Evolutionary conservation across 768 basidiomycete genomes (phyloP).

Genomic region (Kwoniella dejecticola): DNA sequence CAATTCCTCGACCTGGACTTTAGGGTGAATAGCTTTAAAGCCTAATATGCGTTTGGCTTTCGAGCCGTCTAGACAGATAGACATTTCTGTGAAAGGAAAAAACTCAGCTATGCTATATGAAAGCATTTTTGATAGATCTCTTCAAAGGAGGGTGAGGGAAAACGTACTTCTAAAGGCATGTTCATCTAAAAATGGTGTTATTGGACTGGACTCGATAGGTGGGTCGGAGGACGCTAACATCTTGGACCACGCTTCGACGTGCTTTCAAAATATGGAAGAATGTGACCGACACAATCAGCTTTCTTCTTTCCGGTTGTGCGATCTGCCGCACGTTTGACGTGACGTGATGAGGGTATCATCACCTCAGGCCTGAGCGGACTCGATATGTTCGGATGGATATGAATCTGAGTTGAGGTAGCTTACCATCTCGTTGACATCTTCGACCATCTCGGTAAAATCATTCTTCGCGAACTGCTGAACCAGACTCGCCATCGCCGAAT

Average conservation of each 20-base stretch:
- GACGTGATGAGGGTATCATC: no score
- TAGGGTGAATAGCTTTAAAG: constrained; percentile 39
- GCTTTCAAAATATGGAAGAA: constrained; percentile 6
- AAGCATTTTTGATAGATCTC: not conserved
- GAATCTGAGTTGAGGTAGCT: constrained; percentile 20
- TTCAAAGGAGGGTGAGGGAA: not conserved
- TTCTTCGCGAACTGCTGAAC: constrained; percentile 53
- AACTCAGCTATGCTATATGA: not conserved
- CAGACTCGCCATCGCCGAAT: constrained; percentile 38
- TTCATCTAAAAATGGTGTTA: constrained; percentile 49
- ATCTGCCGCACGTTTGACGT: no score
- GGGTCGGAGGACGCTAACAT: constrained; percentile 50
- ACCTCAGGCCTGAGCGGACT: no score
- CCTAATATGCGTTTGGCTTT: constrained; percentile 41
- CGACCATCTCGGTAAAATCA: constrained; percentile 52
- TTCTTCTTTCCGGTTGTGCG: no score
- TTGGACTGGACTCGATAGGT: constrained; percentile 44
- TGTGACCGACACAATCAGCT: no score
- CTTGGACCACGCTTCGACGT: constrained; percentile 52
- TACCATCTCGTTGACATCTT: constrained; percentile 54
- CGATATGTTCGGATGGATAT: no score
- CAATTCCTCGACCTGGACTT: constrained; percentile 40
- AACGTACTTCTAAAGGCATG: constrained; percentile 51
- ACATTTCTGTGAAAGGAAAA: constrained; percentile 35
- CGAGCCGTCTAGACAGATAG: constrained; percentile 50